Base-by-base conservation (phyloP, 2,329 filamentous ascomycete genomes). In the Ophiostoma triangulosporum region DNA sequence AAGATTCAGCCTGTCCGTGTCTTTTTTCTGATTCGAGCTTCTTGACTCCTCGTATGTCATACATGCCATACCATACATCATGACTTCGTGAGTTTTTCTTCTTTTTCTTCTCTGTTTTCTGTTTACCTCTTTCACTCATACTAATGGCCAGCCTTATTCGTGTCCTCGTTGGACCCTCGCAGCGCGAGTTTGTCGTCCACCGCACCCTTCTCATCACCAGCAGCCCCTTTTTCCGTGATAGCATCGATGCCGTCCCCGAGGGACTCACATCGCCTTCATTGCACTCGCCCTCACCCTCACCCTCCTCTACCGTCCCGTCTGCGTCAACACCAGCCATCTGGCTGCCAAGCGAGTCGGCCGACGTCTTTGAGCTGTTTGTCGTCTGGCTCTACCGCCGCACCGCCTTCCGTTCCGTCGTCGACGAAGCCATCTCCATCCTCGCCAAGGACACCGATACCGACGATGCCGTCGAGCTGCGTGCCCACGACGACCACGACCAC, bases 321-420 rank as follows among this genome's bases (percentile, higher is more conserved):
- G 32, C 50, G 3, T 17, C 35, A 4, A 4, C 35, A 33, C 40
- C 43, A 40, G 31, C 48, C n/a, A 60, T 71, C 32, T 67, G 64
- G 62, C 64, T 72, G 4, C 69, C 73, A 0, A 67, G 68, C 56
- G 73, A 78, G 62, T 70, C 70, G 1, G 65, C 73, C 17, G 66
- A 72, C 61, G 75, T 76, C 69, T 77, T 79, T 60, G 69, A 71
- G 59, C 66, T 77, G 33, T 77, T 78, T 60, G 67, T 73, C 43
- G 65, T 75, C 45, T 78, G 74, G 73, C 68, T 79, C 24, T 73
- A 77, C 61, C 66, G 67, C 20, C 67, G 68, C 4, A 61, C 62
- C 27, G 62, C 63, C 26, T 77, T 77, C 60, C 66, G 68, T 27
- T 56, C 60, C 36, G 66, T 71, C 57, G 65, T 77, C 55, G 72